A percentile compares a stretch with the other conserved stretches of the same genome.
Conservation (phyloP, 768 basidiomycete species). For the Russula abietina region DNA sequence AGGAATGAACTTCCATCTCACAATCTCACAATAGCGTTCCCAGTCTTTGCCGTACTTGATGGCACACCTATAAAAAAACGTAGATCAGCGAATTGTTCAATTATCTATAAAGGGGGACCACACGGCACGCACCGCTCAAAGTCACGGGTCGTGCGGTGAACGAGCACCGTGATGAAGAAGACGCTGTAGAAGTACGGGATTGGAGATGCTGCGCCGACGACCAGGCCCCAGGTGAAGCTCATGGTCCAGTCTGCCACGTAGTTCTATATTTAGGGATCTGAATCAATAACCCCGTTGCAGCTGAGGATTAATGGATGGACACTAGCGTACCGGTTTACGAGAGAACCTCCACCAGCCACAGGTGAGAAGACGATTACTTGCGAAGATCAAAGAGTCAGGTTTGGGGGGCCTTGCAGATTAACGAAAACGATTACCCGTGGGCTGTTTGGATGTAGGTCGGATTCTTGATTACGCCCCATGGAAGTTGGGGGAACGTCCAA, state of each 20-base stretch:
- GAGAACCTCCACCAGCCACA: conserved; percentile 94
- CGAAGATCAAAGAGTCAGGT: not conserved
- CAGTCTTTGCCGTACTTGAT: conserved; percentile 93
- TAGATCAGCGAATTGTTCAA: conserved; percentile 7
- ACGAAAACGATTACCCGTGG: conserved; percentile 55
- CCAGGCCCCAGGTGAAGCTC: conserved; percentile 78
- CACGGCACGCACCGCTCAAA: conserved; percentile 66
- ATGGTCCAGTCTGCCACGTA: conserved; percentile 92
- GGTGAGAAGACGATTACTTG: conserved; percentile 85
- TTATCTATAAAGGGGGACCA: not conserved
- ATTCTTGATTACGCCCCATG: conserved; percentile 73
- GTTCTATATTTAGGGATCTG: conserved; percentile 44
- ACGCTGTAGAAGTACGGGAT: conserved; percentile 97
- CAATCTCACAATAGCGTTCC: conserved; percentile 82
- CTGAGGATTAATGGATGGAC: not conserved
- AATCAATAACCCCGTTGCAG: not conserved
- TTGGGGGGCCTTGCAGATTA: not conserved
- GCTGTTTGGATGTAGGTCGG: conserved; percentile 90
- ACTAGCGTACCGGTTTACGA: conserved; percentile 75
- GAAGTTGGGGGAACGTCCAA: conserved; percentile 91
- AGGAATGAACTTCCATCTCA: conserved; percentile 89
- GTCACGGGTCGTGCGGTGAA: conserved; percentile 88
- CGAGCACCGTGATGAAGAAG: conserved; percentile 90
- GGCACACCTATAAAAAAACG: conserved; percentile 44
- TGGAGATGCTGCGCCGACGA: conserved; percentile 65